phyloP scores from a whole-genome alignment of 805 yeast genomes.

The Ogataea allantospora region DNA sequence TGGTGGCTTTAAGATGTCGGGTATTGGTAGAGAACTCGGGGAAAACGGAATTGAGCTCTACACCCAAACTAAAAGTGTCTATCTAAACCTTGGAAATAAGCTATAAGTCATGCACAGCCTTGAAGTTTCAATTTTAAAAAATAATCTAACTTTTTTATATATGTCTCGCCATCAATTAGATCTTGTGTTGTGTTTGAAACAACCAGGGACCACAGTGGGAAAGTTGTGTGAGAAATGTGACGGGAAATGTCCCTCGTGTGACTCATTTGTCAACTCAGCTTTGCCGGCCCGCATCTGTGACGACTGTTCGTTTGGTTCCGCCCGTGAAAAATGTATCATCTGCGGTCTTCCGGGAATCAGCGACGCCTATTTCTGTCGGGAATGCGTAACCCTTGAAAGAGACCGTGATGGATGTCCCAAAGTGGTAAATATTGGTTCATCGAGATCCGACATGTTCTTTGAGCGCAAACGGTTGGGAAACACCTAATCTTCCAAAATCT shows the following conservation, averaged over 20 bases:
- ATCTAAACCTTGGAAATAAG: slow-evolving; percentile 46
- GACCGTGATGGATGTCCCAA: slow-evolving; percentile 93
- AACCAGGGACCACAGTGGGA: slow-evolving; percentile 74
- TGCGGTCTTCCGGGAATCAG: slow-evolving; percentile 60
- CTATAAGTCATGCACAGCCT: slow-evolving; percentile 8
- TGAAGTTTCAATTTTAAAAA: neutral
- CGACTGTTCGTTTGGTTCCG: slow-evolving; percentile 76
- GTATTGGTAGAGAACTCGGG: slow-evolving; percentile 81
- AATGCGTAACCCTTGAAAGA: slow-evolving; percentile 75
- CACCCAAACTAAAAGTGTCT: slow-evolving; percentile 73
- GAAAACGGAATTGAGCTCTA: slow-evolving; percentile 67
- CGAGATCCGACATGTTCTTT: slow-evolving; percentile 61
- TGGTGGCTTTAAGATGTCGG: slow-evolving; percentile 79
- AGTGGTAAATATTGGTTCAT: slow-evolving; percentile 77
- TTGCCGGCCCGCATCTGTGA: slow-evolving; percentile 72
- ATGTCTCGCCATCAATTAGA: slow-evolving; percentile 94
- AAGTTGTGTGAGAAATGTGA: slow-evolving; percentile 81
- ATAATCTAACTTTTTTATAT: neutral
- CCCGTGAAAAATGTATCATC: slow-evolving; percentile 65
- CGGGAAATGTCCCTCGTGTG: slow-evolving; percentile 89
- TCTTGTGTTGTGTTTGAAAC: slow-evolving; percentile 77
- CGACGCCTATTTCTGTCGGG: slow-evolving; percentile 81
- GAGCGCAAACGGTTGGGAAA: slow-evolving; percentile 44
- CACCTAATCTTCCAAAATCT: slow-evolving; percentile 6
- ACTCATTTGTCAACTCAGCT: slow-evolving; percentile 74